A percentile compares a stretch with the other conserved stretches of the same genome.
Conservation (phyloP, 2,329 filamentous ascomycete genomes). For the Sarocladiaceae sp. region DNA sequence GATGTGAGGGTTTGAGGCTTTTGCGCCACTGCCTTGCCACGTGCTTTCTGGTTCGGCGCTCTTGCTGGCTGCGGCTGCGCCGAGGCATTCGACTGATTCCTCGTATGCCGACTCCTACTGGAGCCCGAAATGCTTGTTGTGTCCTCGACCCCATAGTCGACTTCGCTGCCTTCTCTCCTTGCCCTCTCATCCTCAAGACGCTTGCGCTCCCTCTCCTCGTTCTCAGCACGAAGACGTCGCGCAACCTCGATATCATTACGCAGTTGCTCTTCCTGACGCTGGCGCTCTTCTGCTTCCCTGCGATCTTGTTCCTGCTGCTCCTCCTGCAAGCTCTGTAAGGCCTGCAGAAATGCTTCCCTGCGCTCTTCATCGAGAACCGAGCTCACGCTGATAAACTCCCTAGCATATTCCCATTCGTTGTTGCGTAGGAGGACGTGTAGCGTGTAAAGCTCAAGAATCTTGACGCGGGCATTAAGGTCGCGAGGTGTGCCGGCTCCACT, state of each 20-base stretch:
- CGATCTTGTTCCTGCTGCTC: slow-evolving; percentile 71
- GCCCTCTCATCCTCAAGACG: slow-evolving; percentile 48
- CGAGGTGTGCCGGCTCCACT: slow-evolving; percentile 75
- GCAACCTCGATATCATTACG: slow-evolving; percentile 52
- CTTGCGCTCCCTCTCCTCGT: slow-evolving; percentile 48
- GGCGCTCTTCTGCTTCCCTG: slow-evolving; percentile 53
- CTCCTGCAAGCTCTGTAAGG: slow-evolving; percentile 75
- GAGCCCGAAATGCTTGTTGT: slow-evolving; percentile 33
- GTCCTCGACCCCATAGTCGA: slow-evolving; percentile 64
- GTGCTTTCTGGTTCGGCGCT: slow-evolving; percentile 19
- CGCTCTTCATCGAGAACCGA: slow-evolving; percentile 88
- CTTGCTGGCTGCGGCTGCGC: slow-evolving; percentile 18
- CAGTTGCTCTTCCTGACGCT: slow-evolving; percentile 50
- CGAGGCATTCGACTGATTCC: slow-evolving; percentile 27
- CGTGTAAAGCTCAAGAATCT: slow-evolving; percentile 91
- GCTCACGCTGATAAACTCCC: slow-evolving; percentile 81
- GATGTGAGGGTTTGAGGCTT: slow-evolving; percentile 32
- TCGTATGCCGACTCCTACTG: slow-evolving; percentile 24
- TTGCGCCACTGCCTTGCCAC: slow-evolving; percentile 20
- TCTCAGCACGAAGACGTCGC: slow-evolving; percentile 47
- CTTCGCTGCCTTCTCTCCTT: slow-evolving; percentile 48
- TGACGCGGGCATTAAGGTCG: slow-evolving; percentile 77
- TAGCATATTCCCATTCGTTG: slow-evolving; percentile 91
- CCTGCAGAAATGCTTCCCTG: slow-evolving; percentile 80
- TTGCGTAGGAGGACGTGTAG: slow-evolving; percentile 91